phyloP scores from a whole-genome alignment of 495 filamentous ascomycete species.

The Penicillium pulvis region DNA sequence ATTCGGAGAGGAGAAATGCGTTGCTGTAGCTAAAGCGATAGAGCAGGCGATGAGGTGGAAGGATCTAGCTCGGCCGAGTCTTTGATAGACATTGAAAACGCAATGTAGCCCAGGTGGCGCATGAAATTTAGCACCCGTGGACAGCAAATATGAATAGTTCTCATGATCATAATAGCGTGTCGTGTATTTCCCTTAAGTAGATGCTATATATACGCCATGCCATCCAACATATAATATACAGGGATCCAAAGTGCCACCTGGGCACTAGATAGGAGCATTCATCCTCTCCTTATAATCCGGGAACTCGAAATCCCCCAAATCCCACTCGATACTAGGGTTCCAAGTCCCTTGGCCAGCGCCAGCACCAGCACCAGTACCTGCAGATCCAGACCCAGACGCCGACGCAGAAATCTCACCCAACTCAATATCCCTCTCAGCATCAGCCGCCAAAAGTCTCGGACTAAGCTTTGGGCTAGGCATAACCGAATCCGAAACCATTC shows the following conservation, averaged over 20 bases:
- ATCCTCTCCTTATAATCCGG: slow-evolving; percentile 33
- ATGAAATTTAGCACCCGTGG: no score
- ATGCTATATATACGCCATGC: neutral
- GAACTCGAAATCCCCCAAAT: slow-evolving; percentile 32
- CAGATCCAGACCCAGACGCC: neutral
- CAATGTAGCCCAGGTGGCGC: no score
- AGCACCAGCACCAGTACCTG: neutral
- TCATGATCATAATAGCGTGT: neutral
- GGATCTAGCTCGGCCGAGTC: slow-evolving; percentile 11
- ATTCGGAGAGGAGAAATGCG: slow-evolving; percentile 50
- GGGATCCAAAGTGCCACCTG: neutral
- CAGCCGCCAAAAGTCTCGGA: neutral
- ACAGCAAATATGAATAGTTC: neutral
- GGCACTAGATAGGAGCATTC: slow-evolving; percentile 27
- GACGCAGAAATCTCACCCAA: slow-evolving; percentile 1
- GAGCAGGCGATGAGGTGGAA: slow-evolving; percentile 26
- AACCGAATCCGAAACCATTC: slow-evolving; percentile 21
- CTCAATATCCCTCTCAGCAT: slow-evolving; percentile 19
- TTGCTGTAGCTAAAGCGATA: slow-evolving; percentile 46
- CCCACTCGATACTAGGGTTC: slow-evolving; percentile 25
- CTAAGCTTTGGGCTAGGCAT: neutral
- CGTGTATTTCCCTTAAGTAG: neutral
- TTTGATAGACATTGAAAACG: slow-evolving; percentile 1
- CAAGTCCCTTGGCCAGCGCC: neutral
- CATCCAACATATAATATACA: neutral